These are phyloP conservation scores for Sabuloglossum arenarium DNA, from an alignment of 495 filamentous ascomycete genomes.

Conservation along the genomic window DNA sequence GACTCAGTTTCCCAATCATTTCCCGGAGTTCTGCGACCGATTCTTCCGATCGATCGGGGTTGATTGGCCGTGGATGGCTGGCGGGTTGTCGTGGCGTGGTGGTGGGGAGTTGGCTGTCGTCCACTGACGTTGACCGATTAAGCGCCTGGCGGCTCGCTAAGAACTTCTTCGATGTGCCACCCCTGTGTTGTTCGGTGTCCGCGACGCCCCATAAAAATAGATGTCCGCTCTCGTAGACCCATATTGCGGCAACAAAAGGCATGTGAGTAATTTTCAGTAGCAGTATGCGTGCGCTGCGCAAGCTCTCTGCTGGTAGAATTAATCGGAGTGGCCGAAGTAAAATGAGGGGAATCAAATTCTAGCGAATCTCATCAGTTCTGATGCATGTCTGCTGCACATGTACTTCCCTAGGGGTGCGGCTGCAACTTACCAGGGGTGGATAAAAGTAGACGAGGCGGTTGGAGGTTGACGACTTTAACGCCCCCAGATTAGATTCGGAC, in stretches of 20 bases:
- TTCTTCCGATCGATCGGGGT: conserved; percentile 6
- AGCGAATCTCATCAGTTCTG: conserved; percentile 4
- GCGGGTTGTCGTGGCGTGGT: not conserved
- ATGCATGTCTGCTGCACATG: not conserved
- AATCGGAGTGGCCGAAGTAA: conserved; percentile 69
- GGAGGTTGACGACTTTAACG: conserved; percentile 39
- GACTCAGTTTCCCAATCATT: conserved; percentile 16
- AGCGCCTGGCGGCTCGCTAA: conserved; percentile 1
- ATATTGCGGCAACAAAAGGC: conserved; percentile 40
- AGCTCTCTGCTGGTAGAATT: conserved; percentile 45
- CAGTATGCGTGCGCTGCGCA: conserved; percentile 54
- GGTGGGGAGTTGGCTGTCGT: not conserved
- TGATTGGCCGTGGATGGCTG: not conserved
- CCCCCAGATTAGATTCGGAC: not conserved
- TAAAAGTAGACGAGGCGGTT: conserved; percentile 68
- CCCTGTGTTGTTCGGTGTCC: no score
- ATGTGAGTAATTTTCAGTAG: conserved; percentile 53
- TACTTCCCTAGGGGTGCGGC: not conserved
- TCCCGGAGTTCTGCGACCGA: conserved; percentile 10
- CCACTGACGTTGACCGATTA: not conserved
- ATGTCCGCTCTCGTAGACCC: conserved; percentile 31
- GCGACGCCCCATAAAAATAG: no score
- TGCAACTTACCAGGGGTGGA: conserved; percentile 31
- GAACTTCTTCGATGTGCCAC: not conserved
- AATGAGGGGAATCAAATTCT: conserved; percentile 71